Conservation (phyloP, 2,329 filamentous ascomycete genomes). For the Trichoderma hamatum region DNA sequence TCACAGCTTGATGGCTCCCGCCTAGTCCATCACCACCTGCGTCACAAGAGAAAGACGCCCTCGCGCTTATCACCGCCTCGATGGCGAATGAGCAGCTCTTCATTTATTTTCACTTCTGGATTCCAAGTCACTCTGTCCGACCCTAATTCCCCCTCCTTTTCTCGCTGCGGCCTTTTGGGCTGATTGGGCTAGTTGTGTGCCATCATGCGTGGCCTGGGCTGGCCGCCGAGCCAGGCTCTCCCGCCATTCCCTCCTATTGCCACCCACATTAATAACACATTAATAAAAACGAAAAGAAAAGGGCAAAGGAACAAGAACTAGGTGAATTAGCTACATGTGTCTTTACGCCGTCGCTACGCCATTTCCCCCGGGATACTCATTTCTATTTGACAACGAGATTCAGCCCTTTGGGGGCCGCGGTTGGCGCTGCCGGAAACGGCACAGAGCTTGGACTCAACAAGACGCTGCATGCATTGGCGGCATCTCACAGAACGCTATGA, state of each 20-base stretch:
- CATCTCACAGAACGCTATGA: conserved; percentile 15
- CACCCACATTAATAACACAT: conserved; percentile 15
- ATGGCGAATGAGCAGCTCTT: neutral
- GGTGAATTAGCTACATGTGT: neutral
- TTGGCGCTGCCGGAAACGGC: neutral
- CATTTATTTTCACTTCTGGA: neutral
- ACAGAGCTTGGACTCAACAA: neutral
- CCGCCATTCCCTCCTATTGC: conserved; percentile 25
- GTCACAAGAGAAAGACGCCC: neutral
- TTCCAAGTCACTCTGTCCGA: neutral
- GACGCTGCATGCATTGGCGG: conserved; percentile 16
- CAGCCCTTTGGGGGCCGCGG: neutral
- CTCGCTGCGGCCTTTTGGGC: conserved; percentile 22
- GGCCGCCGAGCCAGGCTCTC: conserved; percentile 23
- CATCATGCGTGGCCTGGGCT: conserved; percentile 21
- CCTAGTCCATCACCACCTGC: neutral
- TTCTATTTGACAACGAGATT: neutral
- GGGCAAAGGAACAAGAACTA: neutral
- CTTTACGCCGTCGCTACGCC: conserved; percentile 17
- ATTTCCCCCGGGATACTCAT: conserved; percentile 1
- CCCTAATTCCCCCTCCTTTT: conserved; percentile 6
- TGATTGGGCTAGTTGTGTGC: conserved; percentile 27
- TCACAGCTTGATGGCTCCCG: conserved; percentile 18
- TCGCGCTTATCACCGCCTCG: neutral
- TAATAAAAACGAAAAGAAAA: neutral